phyloP scores from a whole-genome alignment of 768 basidiomycete species.

The Tricholoma terreum region DNA sequence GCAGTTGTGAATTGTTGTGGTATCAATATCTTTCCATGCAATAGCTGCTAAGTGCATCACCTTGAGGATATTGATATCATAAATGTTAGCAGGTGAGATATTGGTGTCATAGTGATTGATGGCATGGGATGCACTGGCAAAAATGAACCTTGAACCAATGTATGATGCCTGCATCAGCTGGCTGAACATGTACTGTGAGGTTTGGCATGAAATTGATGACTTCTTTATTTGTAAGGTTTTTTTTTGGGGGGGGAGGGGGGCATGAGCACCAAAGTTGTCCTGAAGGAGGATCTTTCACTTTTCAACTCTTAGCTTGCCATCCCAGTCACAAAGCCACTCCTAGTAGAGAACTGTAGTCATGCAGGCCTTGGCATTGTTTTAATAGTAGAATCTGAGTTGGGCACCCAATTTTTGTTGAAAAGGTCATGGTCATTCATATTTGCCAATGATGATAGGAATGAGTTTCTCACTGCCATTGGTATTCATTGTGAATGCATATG shows the following conservation, averaged over 20 bases:
- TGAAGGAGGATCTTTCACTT: conserved; percentile 13
- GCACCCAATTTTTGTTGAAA: conserved; percentile 27
- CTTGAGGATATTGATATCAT: conserved; percentile 31
- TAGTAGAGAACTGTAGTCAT: conserved; percentile 33
- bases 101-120: conserved; percentile 27
- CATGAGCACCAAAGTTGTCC: too few relatives aligned
- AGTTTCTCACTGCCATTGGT: conserved; percentile 31
- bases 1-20: conserved; percentile 22
- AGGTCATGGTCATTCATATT: conserved; percentile 21
- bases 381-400: too few relatives aligned
- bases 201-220: conserved; percentile 25
- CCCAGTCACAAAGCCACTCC: conserved; percentile 32
- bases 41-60: conserved; percentile 26
- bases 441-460: conserved; percentile 31
- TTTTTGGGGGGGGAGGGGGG: too few relatives aligned
- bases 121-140: too few relatives aligned
- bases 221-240: conserved; percentile 4
- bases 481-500: conserved; percentile 31
- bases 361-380: conserved; percentile 36
- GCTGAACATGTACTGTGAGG: conserved; percentile 28
- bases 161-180: conserved; percentile 17
- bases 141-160: too few relatives aligned
- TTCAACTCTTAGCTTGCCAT: conserved; percentile 19
- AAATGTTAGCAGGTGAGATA: conserved; percentile 26
- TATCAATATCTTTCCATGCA: conserved; percentile 24